These are phyloP conservation scores for Themeda triandra DNA, from an alignment of 176 grass and related monocot genomes.

Conservation along the genomic window DNA sequence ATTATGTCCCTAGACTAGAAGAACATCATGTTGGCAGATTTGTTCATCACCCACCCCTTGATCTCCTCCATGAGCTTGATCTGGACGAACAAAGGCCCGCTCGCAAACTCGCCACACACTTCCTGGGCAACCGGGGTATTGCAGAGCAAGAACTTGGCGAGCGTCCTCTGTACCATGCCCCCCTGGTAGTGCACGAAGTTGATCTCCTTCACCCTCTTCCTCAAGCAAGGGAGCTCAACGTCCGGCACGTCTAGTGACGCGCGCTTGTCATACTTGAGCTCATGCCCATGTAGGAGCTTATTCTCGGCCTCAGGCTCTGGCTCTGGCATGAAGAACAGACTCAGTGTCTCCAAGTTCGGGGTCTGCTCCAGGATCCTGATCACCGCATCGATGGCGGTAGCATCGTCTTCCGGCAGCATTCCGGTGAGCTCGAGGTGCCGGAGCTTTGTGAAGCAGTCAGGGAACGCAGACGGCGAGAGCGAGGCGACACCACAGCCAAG, in stretches of 20 bases:
- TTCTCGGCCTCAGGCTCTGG: background rate
- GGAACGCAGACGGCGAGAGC: background rate
- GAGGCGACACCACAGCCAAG: background rate
- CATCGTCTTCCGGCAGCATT: background rate
- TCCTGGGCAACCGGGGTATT: background rate
- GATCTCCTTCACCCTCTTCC: background rate
- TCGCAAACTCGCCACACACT: background rate
- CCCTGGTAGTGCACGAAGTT: constrained; percentile 26
- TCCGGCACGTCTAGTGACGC: background rate
- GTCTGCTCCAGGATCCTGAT: background rate
- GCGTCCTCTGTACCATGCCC: background rate
- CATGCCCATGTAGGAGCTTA: background rate
- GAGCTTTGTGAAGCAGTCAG: background rate
- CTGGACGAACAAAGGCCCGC: background rate
- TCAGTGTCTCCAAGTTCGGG: background rate
- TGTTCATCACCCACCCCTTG: background rate
- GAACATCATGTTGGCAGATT: background rate
- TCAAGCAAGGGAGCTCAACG: background rate
- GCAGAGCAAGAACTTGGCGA: constrained; percentile 23
- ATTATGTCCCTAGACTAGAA: background rate
- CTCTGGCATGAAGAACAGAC: background rate
- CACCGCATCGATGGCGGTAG: background rate
- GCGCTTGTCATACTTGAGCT: background rate
- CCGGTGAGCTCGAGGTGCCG: constrained; percentile 10
- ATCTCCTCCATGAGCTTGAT: background rate